These are phyloP conservation scores for Pseudogymnoascus sp. DNA, from an alignment of 2,329 filamentous ascomycete genomes.

Conservation along the genomic window DNA sequence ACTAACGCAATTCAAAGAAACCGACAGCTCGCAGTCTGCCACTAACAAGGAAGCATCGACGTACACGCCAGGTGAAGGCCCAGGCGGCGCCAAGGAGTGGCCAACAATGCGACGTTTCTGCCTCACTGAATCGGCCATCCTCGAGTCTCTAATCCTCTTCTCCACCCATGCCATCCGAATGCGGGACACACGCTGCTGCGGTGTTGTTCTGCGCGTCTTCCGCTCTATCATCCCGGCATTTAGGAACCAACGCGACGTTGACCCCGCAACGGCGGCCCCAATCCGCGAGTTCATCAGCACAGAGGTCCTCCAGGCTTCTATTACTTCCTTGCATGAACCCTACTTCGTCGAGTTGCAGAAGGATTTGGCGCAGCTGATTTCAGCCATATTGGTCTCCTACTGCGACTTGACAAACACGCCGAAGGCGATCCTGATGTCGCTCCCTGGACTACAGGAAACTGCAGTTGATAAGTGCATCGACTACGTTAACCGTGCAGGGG, in stretches of 20 bases:
- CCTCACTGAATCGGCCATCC: slow-evolving; percentile 64
- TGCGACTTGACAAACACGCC: slow-evolving; percentile 61
- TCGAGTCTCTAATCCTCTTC: slow-evolving; percentile 85
- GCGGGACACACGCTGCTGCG: slow-evolving; percentile 81
- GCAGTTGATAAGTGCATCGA: slow-evolving; percentile 59
- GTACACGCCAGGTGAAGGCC: slow-evolving; percentile 16
- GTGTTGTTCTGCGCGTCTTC: slow-evolving; percentile 78
- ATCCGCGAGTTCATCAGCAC: slow-evolving; percentile 86
- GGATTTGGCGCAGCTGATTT: slow-evolving; percentile 81
- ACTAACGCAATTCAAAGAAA: slow-evolving; percentile 7
- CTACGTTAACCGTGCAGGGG: slow-evolving; percentile 48
- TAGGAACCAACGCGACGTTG: slow-evolving; percentile 19
- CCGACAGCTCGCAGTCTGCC: background rate
- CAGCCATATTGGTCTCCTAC: slow-evolving; percentile 74
- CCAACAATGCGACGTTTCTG: slow-evolving; percentile 74
- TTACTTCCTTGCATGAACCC: slow-evolving; percentile 83
- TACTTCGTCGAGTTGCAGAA: slow-evolving; percentile 97
- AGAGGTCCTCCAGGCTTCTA: slow-evolving; percentile 81
- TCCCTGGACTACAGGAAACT: slow-evolving; percentile 65
- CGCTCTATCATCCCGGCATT: slow-evolving; percentile 80
- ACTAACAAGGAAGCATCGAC: slow-evolving; percentile 25
- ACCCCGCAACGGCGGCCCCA: slow-evolving; percentile 29
- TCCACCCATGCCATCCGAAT: slow-evolving; percentile 85
- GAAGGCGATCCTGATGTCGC: slow-evolving; percentile 62
- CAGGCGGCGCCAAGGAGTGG: slow-evolving; percentile 31